Base-by-base conservation (phyloP, 352 stramenopile species). In the Phytopythium helicoides region DNA sequence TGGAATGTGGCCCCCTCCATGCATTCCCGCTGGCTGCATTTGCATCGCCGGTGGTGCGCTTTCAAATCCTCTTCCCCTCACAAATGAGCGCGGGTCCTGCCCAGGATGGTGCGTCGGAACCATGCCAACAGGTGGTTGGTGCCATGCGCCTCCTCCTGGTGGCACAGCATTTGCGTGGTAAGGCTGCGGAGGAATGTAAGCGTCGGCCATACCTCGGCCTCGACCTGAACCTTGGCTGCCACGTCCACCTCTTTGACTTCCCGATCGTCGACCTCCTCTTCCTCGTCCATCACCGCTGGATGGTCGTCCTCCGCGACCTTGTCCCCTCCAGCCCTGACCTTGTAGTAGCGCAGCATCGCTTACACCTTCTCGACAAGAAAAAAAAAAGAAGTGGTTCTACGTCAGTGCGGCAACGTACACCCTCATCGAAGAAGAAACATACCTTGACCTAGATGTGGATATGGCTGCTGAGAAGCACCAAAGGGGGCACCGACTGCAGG, bases 241-340 rank as follows among this genome's bases (percentile, higher is more conserved):
- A 49, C 70, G 70, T 23, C 62, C 61, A 44, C 72, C 64, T 46
- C 73, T 54, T 46, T 68, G 61, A 37, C 21, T 21, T 12, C 38
- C 46, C 25, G 59, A 36, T 26, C 66, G 39, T 49, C 71, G 35
- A 23, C 49, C 62, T n/a, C 60, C 57, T 18, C 64, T 60, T 22
- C 22, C 42, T 26, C 59, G 51, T 2, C 25, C 16, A 36, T 31
- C 11, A 18, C 81, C 66, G 52, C 64, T 62, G 10, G 65, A 71
- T 56, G 63, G 64, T 10, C 45, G 45, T 15, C 25, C 45, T 31
- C 45, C 26, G 5, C 45, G 45, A 0, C 28, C 45, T 40, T 26
- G 45, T 6, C 45, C 45, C 18, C 45, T 28, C 9, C 45, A 33
- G 1, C n/a, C 45, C 26, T 65, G 66, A 18, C 57, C 51, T 37